A percentile compares a stretch with the other conserved stretches of the same genome.
phyloP scores from a whole-genome alignment of 140 eudicot genomes.

The Stevia rebaudiana region DNA sequence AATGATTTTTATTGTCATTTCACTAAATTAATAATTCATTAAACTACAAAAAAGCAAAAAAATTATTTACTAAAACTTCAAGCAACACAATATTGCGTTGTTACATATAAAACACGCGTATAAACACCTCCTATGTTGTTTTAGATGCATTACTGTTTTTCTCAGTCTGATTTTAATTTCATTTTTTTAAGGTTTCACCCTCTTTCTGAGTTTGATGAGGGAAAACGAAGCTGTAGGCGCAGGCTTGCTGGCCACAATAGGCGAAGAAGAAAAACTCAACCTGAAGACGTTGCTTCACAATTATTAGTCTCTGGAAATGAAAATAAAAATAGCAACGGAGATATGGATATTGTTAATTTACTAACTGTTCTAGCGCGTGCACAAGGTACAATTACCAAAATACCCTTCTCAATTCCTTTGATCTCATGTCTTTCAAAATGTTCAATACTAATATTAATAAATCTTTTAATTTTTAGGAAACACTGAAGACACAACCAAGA shows the following conservation, averaged over 20 bases:
- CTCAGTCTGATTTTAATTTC: not conserved
- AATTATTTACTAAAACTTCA: not conserved
- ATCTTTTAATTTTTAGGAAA: conserved; percentile 38
- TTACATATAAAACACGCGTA: not conserved
- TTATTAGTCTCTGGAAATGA: conserved; percentile 38
- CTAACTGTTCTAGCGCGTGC: conserved; percentile 65
- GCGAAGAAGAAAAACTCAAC: conserved; percentile 85
- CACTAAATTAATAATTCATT: not conserved
- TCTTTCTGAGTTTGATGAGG: conserved; percentile 92
- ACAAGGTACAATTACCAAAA: conserved; percentile 44
- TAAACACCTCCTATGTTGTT: not conserved
- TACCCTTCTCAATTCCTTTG: not conserved
- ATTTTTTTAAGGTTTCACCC: conserved; percentile 71
- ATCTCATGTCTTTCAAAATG: not conserved
- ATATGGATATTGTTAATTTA: conserved; percentile 64
- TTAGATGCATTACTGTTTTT: not conserved
- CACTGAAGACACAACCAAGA: conserved; percentile 36
- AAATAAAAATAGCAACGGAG: conserved; percentile 43
- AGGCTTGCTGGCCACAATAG: conserved; percentile 97
- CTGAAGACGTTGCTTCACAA: conserved; percentile 70
- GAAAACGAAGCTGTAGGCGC: conserved; percentile 96
- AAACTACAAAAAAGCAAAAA: not conserved
- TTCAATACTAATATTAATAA: not conserved
- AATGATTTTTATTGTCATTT: not conserved
- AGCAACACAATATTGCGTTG: not conserved